These are phyloP conservation scores for Hanseniaspora lindneri DNA, from an alignment of 805 yeast genomes.

Conservation along the genomic window DNA sequence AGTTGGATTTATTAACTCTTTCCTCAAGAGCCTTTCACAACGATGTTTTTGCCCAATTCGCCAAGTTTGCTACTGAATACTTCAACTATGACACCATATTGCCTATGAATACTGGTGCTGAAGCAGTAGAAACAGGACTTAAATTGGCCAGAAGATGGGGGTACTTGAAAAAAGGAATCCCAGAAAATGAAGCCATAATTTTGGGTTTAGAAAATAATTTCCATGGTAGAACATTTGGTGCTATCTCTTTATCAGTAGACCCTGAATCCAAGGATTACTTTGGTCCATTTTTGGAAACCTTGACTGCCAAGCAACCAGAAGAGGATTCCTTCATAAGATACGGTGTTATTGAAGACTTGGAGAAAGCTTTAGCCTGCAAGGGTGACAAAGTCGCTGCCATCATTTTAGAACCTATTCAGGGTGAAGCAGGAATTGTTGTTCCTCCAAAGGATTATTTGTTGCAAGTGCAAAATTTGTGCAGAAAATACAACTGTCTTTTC, in stretches of 20 bases:
- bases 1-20: conserved; percentile 71
- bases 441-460: conserved; percentile 75
- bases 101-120: conserved; percentile 99
- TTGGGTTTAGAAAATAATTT: conserved; percentile 81
- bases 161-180: conserved; percentile 72
- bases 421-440: conserved; percentile 95
- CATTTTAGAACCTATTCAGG: conserved; percentile 90
- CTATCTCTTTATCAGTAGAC: conserved; percentile 92
- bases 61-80: conserved; percentile 77
- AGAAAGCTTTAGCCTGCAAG: conserved; percentile 63
- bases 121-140: conserved; percentile 91
- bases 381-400: conserved; percentile 88
- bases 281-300: conserved; percentile 79
- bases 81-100: conserved; percentile 85
- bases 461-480: conserved; percentile 61
- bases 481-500: conserved; percentile 70
- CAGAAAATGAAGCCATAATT: conserved; percentile 72
- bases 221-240: conserved; percentile 93
- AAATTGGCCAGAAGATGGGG: conserved; percentile 98
- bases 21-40: conserved; percentile 89
- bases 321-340: conserved; percentile 54
- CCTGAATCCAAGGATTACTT: conserved; percentile 67
- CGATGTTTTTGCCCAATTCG: conserved; percentile 74
- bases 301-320: conserved; percentile 77
- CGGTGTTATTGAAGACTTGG: conserved; percentile 78